Evolutionary conservation across 129 eudicot species (phyloP).

Genomic region (Lactuca saligna): DNA sequence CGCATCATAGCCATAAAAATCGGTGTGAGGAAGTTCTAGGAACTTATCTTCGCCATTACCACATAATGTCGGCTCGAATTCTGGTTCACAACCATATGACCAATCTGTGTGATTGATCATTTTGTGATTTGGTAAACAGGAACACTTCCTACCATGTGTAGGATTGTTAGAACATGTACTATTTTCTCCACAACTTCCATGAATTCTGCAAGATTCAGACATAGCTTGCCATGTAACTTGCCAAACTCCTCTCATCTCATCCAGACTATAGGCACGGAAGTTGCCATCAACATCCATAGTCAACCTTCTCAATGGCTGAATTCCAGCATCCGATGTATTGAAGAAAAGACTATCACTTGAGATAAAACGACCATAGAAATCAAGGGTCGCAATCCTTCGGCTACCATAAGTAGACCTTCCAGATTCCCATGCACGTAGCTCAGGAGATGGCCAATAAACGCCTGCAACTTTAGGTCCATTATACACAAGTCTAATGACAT

Average conservation of each 20-base stretch:
- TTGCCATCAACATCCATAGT: conserved; percentile 48
- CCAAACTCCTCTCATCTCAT: conserved; percentile 37
- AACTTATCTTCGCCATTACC: conserved; percentile 22
- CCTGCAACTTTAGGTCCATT: conserved; percentile 34
- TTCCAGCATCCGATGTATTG: conserved; percentile 38
- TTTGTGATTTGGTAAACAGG: conserved; percentile 45
- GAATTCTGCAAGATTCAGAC: conserved; percentile 30
- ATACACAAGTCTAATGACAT: conserved; percentile 42
- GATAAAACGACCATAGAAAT: conserved; percentile 38
- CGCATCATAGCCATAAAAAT: conserved; percentile 44
- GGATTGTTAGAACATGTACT: conserved; percentile 37
- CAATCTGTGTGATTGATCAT: conserved; percentile 38
- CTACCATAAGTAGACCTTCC: conserved; percentile 36
- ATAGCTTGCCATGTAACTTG: conserved; percentile 43
- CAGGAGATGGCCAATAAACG: conserved; percentile 35
- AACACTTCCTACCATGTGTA: conserved; percentile 28
- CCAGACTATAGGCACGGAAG: conserved; percentile 42
- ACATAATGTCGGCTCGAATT: conserved; percentile 33
- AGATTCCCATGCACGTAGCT: conserved; percentile 20
- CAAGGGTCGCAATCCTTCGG: conserved; percentile 36
- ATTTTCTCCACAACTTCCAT: conserved; percentile 50
- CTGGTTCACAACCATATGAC: conserved; percentile 47
- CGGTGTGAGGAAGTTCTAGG: conserved; percentile 26
- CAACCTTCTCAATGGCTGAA: conserved; percentile 23
- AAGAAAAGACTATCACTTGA: conserved; percentile 43